A percentile compares a stretch with the other conserved stretches of the same genome.
Conservation (phyloP, 352 stramenopile genomes). For the Globisporangium ultimum region DNA sequence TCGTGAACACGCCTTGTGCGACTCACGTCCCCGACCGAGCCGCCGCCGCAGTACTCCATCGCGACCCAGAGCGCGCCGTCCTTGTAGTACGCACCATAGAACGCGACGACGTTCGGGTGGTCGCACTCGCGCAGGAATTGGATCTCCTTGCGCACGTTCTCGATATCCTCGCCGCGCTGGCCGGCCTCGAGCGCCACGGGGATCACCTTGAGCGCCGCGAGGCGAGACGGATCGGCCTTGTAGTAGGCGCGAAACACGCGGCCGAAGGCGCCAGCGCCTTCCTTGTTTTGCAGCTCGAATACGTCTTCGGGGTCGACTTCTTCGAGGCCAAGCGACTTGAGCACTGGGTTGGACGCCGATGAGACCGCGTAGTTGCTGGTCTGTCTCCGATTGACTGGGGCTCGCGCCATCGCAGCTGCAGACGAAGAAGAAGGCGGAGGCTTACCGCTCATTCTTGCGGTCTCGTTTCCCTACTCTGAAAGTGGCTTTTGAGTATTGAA, state of each 20-base stretch:
- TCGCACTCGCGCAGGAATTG: slow-evolving; percentile 71
- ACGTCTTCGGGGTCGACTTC: slow-evolving; percentile 58
- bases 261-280: slow-evolving; percentile 66
- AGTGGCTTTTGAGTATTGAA: too few species aligned
- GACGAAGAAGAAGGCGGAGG: neutral
- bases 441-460: neutral
- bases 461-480: neutral
- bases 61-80: slow-evolving; percentile 84
- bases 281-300: slow-evolving; percentile 73
- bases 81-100: slow-evolving; percentile 78
- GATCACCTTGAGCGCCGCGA: slow-evolving; percentile 76
- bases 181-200: slow-evolving; percentile 57
- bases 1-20: slow-evolving; percentile 47
- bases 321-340: slow-evolving; percentile 58
- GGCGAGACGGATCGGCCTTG: slow-evolving; percentile 26
- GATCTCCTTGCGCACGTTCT: slow-evolving; percentile 68
- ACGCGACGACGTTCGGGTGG: slow-evolving; percentile 75
- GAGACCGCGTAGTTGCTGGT: slow-evolving; percentile 3
- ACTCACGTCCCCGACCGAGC: slow-evolving; percentile 75
- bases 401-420: neutral
- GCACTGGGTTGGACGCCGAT: slow-evolving; percentile 18
- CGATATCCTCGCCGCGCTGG: slow-evolving; percentile 62
- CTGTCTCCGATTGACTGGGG: neutral
- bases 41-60: slow-evolving; percentile 88
- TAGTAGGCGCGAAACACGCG: slow-evolving; percentile 66